These are phyloP conservation scores for Lasiosphaeriaceae sp. DNA, from an alignment of 495 filamentous ascomycete genomes.

Conservation along the genomic window DNA sequence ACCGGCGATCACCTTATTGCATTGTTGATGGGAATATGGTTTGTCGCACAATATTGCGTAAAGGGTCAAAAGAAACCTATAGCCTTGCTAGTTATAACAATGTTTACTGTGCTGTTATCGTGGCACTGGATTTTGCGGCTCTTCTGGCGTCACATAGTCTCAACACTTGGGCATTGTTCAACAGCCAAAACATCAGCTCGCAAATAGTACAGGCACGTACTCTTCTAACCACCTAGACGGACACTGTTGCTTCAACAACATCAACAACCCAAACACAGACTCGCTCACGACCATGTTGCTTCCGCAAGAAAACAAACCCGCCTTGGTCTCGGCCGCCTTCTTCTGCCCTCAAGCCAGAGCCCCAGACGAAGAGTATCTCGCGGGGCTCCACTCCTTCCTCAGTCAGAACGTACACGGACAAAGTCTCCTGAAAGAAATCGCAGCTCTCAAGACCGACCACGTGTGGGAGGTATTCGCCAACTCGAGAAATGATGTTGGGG, in stretches of 20 bases:
- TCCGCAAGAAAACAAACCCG: background rate
- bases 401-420: background rate
- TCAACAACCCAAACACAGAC: too few species aligned
- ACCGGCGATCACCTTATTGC: background rate
- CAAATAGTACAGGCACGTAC: too few species aligned
- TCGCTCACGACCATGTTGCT: background rate
- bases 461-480: background rate
- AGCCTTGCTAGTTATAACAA: background rate
- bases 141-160: background rate
- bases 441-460: background rate
- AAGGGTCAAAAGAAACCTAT: background rate
- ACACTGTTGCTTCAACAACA: too few species aligned
- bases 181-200: background rate
- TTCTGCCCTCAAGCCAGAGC: slow-evolving; percentile 1
- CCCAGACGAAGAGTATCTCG: slow-evolving; percentile 1
- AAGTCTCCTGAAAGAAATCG: background rate
- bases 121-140: background rate
- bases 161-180: background rate
- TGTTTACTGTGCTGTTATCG: background rate
- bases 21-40: background rate
- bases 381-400: slow-evolving; percentile 1
- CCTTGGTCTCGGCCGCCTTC: background rate
- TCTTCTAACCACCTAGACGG: too few species aligned
- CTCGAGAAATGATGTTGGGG: background rate
- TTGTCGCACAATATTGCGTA: background rate